These are phyloP conservation scores for Phtheirospermum japonicum DNA, from an alignment of 257 asterid genomes.

Conservation along the genomic window DNA sequence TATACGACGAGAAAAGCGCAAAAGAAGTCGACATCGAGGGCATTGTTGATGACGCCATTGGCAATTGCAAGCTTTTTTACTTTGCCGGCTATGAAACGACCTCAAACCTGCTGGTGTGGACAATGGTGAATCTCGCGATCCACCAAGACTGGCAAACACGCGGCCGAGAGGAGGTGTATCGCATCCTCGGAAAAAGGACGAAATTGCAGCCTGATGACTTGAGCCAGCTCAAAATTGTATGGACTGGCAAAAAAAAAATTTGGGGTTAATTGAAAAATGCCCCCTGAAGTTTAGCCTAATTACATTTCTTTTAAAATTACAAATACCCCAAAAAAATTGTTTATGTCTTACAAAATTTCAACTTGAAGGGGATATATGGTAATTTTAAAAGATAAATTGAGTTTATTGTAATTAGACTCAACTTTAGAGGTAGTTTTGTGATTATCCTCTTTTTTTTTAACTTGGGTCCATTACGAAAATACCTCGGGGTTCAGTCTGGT, in stretches of 20 bases:
- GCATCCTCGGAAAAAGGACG: slow-evolving; percentile 27
- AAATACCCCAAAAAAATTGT: not conserved
- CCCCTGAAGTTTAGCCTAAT: not conserved
- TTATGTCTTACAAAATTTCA: not conserved
- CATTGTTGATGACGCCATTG: slow-evolving; percentile 35
- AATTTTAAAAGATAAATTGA: not conserved
- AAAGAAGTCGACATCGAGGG: slow-evolving; percentile 23
- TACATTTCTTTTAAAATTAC: not conserved
- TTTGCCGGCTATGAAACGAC: slow-evolving; percentile 38
- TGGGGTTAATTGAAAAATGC: not conserved
- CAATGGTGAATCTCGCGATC: slow-evolving; percentile 37
- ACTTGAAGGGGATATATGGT: not conserved
- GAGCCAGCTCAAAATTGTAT: slow-evolving; percentile 34
- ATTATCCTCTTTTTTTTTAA: no score
- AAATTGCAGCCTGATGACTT: slow-evolving; percentile 25
- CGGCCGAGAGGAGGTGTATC: slow-evolving; percentile 37
- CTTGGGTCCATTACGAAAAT: no score
- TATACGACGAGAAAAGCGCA: slow-evolving; percentile 29
- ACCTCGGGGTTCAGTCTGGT: no score
- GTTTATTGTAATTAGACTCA: not conserved
- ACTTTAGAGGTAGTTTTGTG: not conserved
- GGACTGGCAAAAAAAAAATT: not conserved
- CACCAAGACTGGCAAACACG: slow-evolving; percentile 37
- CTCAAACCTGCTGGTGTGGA: slow-evolving; percentile 44
- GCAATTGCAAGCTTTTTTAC: slow-evolving; percentile 38